These are phyloP conservation scores for Xylaria hypoxylon DNA, from an alignment of 2,329 filamentous ascomycete species.

Conservation along the genomic window DNA sequence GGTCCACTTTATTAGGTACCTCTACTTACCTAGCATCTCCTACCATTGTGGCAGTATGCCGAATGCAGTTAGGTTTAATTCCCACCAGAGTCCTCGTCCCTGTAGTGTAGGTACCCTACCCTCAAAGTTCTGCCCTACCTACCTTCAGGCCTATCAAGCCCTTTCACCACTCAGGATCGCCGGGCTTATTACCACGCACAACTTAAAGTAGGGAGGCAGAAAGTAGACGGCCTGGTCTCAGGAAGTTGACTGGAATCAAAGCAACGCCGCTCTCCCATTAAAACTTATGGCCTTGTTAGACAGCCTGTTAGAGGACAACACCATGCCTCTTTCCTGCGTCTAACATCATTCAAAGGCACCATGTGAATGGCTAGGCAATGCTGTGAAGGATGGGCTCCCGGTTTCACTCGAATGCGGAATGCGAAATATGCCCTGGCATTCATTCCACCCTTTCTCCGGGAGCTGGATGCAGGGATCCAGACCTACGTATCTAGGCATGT, in stretches of 20 bases:
- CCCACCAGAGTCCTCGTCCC: slow-evolving; percentile 18
- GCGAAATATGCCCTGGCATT: slow-evolving; percentile 22
- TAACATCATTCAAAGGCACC: slow-evolving; percentile 4
- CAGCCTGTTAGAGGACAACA: background rate
- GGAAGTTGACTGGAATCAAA: background rate
- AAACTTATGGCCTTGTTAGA: background rate
- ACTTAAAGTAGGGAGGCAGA: background rate
- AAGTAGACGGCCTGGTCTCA: background rate
- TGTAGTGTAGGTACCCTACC: too few species aligned
- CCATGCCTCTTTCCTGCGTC: slow-evolving; percentile 21
- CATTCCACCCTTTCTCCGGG: slow-evolving; percentile 17
- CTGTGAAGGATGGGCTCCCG: slow-evolving; percentile 17
- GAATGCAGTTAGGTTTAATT: slow-evolving; percentile 15
- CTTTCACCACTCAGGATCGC: background rate
- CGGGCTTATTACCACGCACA: slow-evolving; percentile 10
- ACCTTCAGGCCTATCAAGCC: slow-evolving; percentile 18
- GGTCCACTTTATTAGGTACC: slow-evolving; percentile 15
- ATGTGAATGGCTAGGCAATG: slow-evolving; percentile 7
- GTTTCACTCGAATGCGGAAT: slow-evolving; percentile 30
- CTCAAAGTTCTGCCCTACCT: background rate
- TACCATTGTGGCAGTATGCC: slow-evolving; percentile 1
- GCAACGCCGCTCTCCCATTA: background rate
- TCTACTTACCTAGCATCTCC: background rate
- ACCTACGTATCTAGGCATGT: background rate
- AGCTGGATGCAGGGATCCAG: slow-evolving; percentile 28